phyloP scores from a whole-genome alignment of 2,329 filamentous ascomycete genomes.

The Pseudocercospora pini-densiflorae region DNA sequence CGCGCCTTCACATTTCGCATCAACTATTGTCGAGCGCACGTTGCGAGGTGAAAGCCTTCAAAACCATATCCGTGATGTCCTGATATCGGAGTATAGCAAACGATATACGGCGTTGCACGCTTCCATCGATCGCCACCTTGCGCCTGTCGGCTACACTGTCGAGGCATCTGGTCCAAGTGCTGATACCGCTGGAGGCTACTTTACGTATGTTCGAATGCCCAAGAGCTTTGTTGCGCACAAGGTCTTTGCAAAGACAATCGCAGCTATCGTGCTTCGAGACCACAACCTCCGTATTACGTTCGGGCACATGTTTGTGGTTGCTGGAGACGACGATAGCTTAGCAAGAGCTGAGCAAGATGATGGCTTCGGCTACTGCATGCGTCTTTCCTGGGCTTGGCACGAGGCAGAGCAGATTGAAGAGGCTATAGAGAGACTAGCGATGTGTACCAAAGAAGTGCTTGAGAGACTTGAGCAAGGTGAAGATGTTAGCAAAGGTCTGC shows the following conservation, averaged over 20 bases:
- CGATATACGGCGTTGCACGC: constrained; percentile 60
- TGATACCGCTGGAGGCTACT: constrained; percentile 74
- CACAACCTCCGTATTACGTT: constrained; percentile 19
- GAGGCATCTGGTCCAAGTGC: constrained; percentile 38
- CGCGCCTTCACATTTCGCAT: constrained; percentile 62
- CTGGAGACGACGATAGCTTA: constrained; percentile 15
- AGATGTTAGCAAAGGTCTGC: constrained; percentile 14
- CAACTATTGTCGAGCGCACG: constrained; percentile 61
- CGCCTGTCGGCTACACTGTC: constrained; percentile 64
- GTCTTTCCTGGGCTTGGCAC: constrained; percentile 21
- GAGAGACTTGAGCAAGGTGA: constrained; percentile 16
- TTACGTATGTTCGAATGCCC: constrained; percentile 44
- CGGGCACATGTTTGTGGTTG: constrained; percentile 25
- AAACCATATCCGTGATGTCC: constrained; percentile 54
- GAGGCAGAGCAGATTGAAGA: constrained; percentile 15
- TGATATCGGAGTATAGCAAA: constrained; percentile 60
- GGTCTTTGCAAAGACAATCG: constrained; percentile 19
- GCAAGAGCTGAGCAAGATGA: constrained; percentile 13
- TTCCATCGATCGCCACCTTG: constrained; percentile 63
- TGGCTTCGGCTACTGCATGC: constrained; percentile 21
- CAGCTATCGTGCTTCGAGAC: constrained; percentile 18
- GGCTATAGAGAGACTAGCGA: constrained; percentile 14
- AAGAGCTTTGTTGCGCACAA: constrained; percentile 7
- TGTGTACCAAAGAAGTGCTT: constrained; percentile 14
- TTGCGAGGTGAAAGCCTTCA: constrained; percentile 58